phyloP scores from a whole-genome alignment of 768 basidiomycete species.

The Rossbeevera mucosa region DNA sequence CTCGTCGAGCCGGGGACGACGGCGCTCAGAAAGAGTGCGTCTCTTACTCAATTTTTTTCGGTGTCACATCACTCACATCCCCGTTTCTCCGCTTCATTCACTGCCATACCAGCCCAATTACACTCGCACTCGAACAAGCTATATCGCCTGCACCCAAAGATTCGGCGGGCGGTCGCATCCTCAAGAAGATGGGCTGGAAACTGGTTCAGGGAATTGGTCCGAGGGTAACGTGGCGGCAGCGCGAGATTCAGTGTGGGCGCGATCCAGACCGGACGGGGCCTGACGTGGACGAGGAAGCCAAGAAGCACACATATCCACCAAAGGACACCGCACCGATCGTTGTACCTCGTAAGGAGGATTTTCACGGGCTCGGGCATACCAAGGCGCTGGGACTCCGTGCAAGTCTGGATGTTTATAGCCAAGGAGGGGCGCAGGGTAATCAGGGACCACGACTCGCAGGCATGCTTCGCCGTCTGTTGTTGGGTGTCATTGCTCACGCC shows the following conservation, averaged over 20 bases:
- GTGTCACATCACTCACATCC: neutral
- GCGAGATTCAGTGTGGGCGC: conserved; percentile 65
- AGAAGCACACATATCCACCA: conserved; percentile 83
- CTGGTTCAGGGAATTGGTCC: conserved; percentile 92
- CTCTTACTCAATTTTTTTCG: neutral
- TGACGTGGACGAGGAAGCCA: conserved; percentile 75
- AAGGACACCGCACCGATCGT: conserved; percentile 65
- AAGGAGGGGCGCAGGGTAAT: conserved; percentile 11
- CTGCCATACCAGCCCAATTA: conserved; percentile 52
- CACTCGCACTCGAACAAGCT: conserved; percentile 56
- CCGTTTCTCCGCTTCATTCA: neutral
- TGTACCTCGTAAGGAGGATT: conserved; percentile 67
- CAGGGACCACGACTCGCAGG: conserved; percentile 57
- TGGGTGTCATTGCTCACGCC: neutral
- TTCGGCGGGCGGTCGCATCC: conserved; percentile 77
- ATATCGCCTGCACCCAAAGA: conserved; percentile 73
- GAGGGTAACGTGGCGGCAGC: conserved; percentile 71
- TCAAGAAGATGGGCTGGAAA: conserved; percentile 96
- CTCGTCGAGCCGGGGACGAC: conserved; percentile 30
- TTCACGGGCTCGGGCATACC: conserved; percentile 79
- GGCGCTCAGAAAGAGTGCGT: conserved; percentile 40
- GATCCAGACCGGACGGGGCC: conserved; percentile 32
- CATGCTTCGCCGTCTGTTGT: conserved; percentile 24
- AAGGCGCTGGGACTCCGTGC: conserved; percentile 61
- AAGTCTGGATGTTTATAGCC: conserved; percentile 40